Percentiles rank a stretch among this genome's conserved stretches.
Evolutionary conservation across 1,284 basidiomycete species (phyloP).

Genomic region (Mixia osmundae): DNA sequence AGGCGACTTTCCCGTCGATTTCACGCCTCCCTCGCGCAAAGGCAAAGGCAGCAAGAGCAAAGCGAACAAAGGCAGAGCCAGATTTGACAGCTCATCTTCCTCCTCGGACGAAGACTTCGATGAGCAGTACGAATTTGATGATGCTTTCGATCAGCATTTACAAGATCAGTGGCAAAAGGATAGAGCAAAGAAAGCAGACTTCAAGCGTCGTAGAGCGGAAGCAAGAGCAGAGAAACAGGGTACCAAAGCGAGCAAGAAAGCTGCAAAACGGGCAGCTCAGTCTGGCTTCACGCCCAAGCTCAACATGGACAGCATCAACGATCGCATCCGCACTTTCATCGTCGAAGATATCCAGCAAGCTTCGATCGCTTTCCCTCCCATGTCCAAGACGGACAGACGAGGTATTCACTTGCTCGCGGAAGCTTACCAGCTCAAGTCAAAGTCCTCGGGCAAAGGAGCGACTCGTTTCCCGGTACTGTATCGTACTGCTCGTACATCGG

Average conservation of each 20-base stretch:
- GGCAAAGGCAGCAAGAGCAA: not conserved
- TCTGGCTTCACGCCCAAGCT: not conserved
- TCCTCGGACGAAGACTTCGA: not conserved
- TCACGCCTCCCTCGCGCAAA: not conserved
- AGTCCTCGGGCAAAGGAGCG: constrained; percentile 42
- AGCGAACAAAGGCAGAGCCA: not conserved
- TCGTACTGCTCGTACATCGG: constrained; percentile 30
- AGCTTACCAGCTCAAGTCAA: constrained; percentile 48
- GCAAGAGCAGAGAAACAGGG: constrained; percentile 24
- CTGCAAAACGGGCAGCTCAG: constrained; percentile 20
- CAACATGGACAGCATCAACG: not conserved
- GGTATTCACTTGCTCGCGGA: constrained; percentile 48
- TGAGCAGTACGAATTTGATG: constrained; percentile 4
- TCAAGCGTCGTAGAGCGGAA: constrained; percentile 37
- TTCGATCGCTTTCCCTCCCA: constrained; percentile 45
- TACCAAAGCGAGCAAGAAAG: constrained; percentile 40
- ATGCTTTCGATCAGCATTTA: constrained; percentile 26
- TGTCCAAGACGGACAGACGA: constrained; percentile 42
- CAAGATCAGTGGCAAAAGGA: constrained; percentile 54
- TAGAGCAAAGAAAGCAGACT: constrained; percentile 51
- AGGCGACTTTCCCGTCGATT: not conserved
- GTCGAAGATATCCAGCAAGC: constrained; percentile 34
- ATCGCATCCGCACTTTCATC: not conserved
- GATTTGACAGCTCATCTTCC: not conserved
- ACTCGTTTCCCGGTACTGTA: constrained; percentile 25